Percentiles rank a stretch among this genome's conserved stretches.
Evolutionary conservation across 179 eudicot species (phyloP).

Genomic region (Beta corolliflora): DNA sequence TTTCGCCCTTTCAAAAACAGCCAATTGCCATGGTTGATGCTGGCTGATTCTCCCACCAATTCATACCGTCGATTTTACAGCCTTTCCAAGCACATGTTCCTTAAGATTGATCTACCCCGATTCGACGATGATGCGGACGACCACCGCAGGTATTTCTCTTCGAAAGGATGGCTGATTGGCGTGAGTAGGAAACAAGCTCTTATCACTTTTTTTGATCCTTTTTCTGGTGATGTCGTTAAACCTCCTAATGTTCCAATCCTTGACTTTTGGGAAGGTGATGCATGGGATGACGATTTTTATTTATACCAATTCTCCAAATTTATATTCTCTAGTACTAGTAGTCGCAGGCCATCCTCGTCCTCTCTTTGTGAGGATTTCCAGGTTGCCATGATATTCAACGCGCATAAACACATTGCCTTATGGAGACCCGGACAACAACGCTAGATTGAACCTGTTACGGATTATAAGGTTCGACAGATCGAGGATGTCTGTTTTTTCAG

Average conservation of each 20-base stretch:
- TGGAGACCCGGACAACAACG: slow-evolving; percentile 6
- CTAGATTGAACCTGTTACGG: neutral
- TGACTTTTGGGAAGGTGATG: too few species aligned
- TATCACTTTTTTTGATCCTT: neutral
- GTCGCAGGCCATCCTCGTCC: too few species aligned
- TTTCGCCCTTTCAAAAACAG: neutral
- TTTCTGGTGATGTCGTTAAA: neutral
- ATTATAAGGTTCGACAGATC: neutral
- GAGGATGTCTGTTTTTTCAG: slow-evolving; percentile 1
- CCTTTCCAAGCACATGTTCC: slow-evolving; percentile 11
- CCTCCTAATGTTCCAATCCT: neutral
- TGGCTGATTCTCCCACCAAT: neutral
- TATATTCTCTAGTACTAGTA: neutral
- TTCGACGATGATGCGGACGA: neutral
- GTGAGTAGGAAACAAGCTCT: neutral
- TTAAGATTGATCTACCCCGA: neutral
- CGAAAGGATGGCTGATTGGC: slow-evolving; percentile 1
- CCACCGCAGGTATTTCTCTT: slow-evolving; percentile 3
- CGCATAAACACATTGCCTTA: neutral
- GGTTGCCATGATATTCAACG: neutral
- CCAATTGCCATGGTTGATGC: slow-evolving; percentile 15
- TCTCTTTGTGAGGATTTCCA: neutral
- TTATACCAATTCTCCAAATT: neutral
- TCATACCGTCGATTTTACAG: slow-evolving; percentile 4
- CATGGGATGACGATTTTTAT: neutral